Evolutionary conservation across 495 filamentous ascomycete genomes (phyloP).

Genomic region (Haplographium delicatum): DNA sequence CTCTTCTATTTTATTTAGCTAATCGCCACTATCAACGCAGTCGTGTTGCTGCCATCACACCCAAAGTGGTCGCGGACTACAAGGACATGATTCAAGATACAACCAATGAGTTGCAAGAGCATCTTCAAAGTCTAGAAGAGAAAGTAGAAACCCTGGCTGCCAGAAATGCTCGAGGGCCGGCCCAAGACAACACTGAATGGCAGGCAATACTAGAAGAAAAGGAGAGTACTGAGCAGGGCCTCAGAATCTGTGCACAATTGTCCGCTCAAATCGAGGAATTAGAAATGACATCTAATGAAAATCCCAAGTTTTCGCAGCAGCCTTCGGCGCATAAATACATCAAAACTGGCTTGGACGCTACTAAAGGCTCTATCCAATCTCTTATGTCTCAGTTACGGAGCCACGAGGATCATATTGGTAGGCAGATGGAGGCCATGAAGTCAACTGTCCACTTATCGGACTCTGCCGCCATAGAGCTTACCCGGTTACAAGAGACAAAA

Average conservation of each 20-base stretch:
- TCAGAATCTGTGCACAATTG: conserved; percentile 36
- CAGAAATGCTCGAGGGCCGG: conserved; percentile 15
- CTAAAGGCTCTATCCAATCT: conserved; percentile 13
- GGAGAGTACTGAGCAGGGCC: conserved; percentile 37
- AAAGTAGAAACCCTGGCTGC: conserved; percentile 28
- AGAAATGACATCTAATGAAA: conserved; percentile 15
- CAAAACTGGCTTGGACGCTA: conserved; percentile 14
- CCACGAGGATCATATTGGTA: conserved; percentile 23
- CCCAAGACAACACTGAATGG: conserved; percentile 29
- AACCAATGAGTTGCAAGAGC: conserved; percentile 35
- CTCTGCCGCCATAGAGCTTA: conserved; percentile 14
- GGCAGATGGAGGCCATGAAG: conserved; percentile 4
- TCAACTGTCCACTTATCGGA: conserved; percentile 1
- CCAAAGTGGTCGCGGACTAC: conserved; percentile 30
- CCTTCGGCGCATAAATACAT: conserved; percentile 14
- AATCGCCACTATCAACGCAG: conserved; percentile 8
- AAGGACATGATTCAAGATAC: conserved; percentile 33
- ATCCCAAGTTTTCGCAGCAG: conserved; percentile 2
- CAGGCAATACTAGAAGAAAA: conserved; percentile 35
- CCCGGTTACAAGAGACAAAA: conserved; percentile 19
- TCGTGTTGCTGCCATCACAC: conserved; percentile 27
- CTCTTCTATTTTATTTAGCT: too few species aligned
- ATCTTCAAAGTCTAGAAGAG: conserved; percentile 32
- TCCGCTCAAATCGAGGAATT: conserved; percentile 34
- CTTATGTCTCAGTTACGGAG: conserved; percentile 22